Percentiles rank a stretch among this genome's conserved stretches.
phyloP scores from a whole-genome alignment of 352 stramenopile genomes.

The Thalassiosira ordinaria region DNA sequence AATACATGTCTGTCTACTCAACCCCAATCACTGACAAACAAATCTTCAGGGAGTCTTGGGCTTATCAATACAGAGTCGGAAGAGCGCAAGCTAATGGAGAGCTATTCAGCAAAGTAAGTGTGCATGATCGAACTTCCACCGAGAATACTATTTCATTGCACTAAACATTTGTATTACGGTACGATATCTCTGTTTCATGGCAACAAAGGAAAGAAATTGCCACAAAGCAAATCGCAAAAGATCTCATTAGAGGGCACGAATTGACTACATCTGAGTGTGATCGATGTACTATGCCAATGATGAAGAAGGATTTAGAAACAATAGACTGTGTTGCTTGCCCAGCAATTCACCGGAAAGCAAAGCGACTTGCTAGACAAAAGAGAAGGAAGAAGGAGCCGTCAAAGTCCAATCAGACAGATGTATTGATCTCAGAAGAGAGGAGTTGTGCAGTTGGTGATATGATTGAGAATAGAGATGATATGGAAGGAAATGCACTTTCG shows the following conservation, averaged over 20 bases:
- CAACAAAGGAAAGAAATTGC: constrained; percentile 20
- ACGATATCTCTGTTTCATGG: too few relatives aligned
- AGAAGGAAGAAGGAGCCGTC: constrained; percentile 26
- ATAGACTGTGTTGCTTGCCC: constrained; percentile 47
- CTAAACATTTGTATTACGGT: too few relatives aligned
- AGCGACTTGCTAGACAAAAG: constrained; percentile 43
- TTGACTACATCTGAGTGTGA: constrained; percentile 42
- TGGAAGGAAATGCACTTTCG: too few relatives aligned
- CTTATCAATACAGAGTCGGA: constrained; percentile 58
- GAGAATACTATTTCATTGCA: too few relatives aligned
- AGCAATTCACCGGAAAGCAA: constrained; percentile 48
- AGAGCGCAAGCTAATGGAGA: constrained; percentile 52
- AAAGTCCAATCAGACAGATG: too few relatives aligned
- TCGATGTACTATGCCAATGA: constrained; percentile 57
- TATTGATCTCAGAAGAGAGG: too few relatives aligned
- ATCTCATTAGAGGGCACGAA: constrained; percentile 49
- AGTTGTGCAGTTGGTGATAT: too few relatives aligned
- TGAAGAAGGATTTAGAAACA: constrained; percentile 26
- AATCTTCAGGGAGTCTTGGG: constrained; percentile 23
- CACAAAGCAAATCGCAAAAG: constrained; percentile 53
- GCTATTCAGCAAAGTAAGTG: constrained; percentile 50
- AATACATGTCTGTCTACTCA: background rate
- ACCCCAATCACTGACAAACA: background rate
- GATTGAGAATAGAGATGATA: too few relatives aligned
- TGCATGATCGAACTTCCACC: too few relatives aligned